These are phyloP conservation scores for Naganishia onofrii DNA, from an alignment of 768 basidiomycete genomes.

Conservation along the genomic window DNA sequence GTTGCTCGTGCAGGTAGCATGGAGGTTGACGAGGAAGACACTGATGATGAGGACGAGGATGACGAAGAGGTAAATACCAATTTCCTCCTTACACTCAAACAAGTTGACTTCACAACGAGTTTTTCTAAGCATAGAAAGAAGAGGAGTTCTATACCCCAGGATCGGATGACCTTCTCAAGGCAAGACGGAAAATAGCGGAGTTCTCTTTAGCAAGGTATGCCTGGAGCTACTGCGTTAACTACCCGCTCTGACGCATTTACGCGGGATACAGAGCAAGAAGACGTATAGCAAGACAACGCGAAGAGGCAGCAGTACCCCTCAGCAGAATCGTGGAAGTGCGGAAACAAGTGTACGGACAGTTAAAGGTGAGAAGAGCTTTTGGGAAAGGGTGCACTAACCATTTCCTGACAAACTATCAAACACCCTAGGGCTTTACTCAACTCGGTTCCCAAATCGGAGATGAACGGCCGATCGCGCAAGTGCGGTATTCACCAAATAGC, in stretches of 20 bases:
- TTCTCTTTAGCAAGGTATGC: conserved; percentile 91
- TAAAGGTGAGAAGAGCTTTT: conserved; percentile 66
- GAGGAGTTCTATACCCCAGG: conserved; percentile 97
- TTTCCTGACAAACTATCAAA: not conserved
- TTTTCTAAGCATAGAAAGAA: conserved; percentile 57
- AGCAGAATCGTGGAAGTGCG: conserved; percentile 86
- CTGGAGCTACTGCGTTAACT: conserved; percentile 72
- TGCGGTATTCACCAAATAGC: conserved; percentile 91
- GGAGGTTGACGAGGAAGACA: conserved; percentile 60
- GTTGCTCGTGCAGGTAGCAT: conserved; percentile 80
- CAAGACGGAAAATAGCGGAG: conserved; percentile 80
- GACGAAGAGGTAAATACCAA: conserved; percentile 42
- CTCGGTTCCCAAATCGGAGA: conserved; percentile 98
- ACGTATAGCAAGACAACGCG: conserved; percentile 85
- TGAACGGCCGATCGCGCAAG: conserved; percentile 86
- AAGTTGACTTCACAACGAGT: not conserved
- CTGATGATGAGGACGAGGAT: conserved; percentile 54
- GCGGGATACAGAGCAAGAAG: conserved; percentile 78
- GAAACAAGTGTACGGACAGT: conserved; percentile 80
- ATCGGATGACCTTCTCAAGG: conserved; percentile 77
- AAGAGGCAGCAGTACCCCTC: conserved; percentile 82
- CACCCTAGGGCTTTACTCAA: conserved; percentile 61
- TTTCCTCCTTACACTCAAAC: not conserved
- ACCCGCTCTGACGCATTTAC: not conserved
- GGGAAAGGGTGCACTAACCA: not conserved